A percentile compares a stretch with the other conserved stretches of the same genome.
These are phyloP conservation scores for Rhodamnia argentea DNA, from an alignment of 345 rosid genomes.

Conservation along the genomic window DNA sequence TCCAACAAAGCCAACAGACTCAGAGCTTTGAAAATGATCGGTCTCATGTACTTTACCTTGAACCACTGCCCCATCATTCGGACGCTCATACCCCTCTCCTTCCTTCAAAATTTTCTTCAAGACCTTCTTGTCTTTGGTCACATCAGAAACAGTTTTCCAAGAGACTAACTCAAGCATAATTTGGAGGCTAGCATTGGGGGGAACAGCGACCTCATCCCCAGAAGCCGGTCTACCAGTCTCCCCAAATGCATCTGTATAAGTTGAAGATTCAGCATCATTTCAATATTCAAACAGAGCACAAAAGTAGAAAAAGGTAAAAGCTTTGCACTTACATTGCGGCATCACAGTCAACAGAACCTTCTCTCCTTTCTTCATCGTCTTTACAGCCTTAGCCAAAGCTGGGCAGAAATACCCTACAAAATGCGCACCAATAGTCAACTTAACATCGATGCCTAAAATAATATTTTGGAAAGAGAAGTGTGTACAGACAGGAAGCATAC, in stretches of 20 bases:
- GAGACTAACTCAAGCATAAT: slow-evolving; percentile 4
- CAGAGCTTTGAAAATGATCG: not conserved
- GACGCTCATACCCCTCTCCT: slow-evolving; percentile 11
- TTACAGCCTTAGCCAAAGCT: slow-evolving; percentile 6
- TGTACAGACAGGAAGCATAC: not conserved
- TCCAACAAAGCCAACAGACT: not conserved
- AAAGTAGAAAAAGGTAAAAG: not conserved
- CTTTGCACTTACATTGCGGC: slow-evolving; percentile 2
- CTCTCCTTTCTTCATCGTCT: slow-evolving; percentile 13
- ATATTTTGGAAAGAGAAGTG: not conserved
- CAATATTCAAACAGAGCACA: not conserved
- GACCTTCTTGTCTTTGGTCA: slow-evolving; percentile 9
- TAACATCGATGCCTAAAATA: not conserved
- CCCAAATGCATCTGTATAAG: slow-evolving; percentile 8
- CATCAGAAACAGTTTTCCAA: slow-evolving; percentile 9
- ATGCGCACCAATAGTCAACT: not conserved
- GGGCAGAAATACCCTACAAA: slow-evolving; percentile 8
- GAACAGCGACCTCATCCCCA: slow-evolving; percentile 4
- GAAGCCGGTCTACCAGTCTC: slow-evolving; percentile 3
- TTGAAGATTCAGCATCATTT: not conserved
- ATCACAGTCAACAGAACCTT: slow-evolving; percentile 3
- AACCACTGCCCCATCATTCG: slow-evolving; percentile 7
- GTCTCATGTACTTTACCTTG: not conserved
- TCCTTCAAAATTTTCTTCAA: slow-evolving; percentile 11
- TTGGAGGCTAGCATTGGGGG: slow-evolving; percentile 4